phyloP scores from a whole-genome alignment of 441 rosid species.

The Rhodomyrtus psidioides region DNA sequence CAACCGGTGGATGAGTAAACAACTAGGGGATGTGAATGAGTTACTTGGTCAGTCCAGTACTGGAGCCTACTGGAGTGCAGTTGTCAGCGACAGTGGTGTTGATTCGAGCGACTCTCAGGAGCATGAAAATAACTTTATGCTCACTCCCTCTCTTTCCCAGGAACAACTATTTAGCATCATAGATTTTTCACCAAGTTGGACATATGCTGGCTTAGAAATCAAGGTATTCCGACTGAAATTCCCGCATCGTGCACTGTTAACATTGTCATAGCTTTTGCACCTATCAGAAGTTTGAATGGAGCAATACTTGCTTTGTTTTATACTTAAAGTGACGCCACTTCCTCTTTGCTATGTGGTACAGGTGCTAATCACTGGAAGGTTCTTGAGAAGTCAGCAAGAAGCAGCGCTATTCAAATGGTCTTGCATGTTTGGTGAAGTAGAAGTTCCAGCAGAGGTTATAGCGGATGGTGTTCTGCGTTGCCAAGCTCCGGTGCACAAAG shows the following conservation, averaged over 20 bases:
- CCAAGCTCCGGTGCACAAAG: conserved; percentile 54
- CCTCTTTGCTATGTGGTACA: conserved; percentile 11
- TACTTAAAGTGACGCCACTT: background rate
- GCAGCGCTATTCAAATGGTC: conserved; percentile 54
- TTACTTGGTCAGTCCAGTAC: conserved; percentile 43
- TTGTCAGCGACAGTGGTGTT: conserved; percentile 42
- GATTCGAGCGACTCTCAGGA: conserved; percentile 40
- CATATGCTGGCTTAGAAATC: conserved; percentile 40
- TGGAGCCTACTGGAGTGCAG: conserved; percentile 56
- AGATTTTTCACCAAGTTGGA: conserved; percentile 82
- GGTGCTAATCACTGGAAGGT: conserved; percentile 72
- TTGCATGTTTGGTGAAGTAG: conserved; percentile 96
- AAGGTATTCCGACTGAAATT: conserved; percentile 34
- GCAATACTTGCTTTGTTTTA: background rate
- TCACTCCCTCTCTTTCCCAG: conserved; percentile 63
- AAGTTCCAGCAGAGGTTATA: conserved; percentile 79
- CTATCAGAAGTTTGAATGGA: background rate
- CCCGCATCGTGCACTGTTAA: background rate
- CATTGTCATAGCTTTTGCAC: background rate
- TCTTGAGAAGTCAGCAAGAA: conserved; percentile 54
- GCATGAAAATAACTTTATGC: conserved; percentile 42
- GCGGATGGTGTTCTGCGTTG: conserved; percentile 80
- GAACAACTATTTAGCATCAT: conserved; percentile 74
- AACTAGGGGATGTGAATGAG: conserved; percentile 80
- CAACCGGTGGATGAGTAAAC: conserved; percentile 88